phyloP scores from a whole-genome alignment of 2,329 filamentous ascomycete genomes.

The Pseudogymnoascus sp. region DNA sequence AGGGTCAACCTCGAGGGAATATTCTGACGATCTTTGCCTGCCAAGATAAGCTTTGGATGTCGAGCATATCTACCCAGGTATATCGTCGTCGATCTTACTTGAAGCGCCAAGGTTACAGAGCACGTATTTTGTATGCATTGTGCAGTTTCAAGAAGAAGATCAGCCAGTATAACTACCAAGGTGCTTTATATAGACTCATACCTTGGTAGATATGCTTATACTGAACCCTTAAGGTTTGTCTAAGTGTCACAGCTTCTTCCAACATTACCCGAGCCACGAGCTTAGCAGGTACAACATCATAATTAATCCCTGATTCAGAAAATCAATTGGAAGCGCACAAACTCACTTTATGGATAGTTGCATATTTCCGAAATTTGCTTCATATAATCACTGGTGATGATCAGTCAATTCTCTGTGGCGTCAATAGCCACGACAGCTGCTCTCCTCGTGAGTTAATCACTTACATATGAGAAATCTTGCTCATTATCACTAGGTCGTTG shows the following conservation, averaged over 20 bases:
- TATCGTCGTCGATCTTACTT: not conserved
- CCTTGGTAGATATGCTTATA: conserved; percentile 6
- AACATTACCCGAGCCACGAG: not conserved
- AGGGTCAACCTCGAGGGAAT: not conserved
- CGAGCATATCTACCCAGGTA: not conserved
- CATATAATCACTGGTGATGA: not conserved
- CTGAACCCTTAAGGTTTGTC: not conserved
- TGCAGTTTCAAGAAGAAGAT: not conserved
- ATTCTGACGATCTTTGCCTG: not conserved
- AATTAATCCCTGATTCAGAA: not conserved
- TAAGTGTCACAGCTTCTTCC: not conserved
- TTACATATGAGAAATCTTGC: not conserved
- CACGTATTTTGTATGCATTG: not conserved
- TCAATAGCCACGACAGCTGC: not conserved
- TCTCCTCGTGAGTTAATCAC: not conserved
- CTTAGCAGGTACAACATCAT: not conserved
- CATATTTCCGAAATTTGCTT: not conserved
- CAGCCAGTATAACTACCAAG: not conserved
- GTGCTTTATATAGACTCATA: not conserved
- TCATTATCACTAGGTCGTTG: not conserved
- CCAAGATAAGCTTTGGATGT: not conserved
- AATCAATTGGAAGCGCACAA: not conserved
- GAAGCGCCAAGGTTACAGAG: not conserved
- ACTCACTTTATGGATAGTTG: not conserved
- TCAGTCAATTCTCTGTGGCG: not conserved